Percentiles rank a stretch among this genome's conserved stretches.
These are phyloP conservation scores for Solanum tacnaense DNA, from an alignment of 257 asterid species.

Conservation along the genomic window DNA sequence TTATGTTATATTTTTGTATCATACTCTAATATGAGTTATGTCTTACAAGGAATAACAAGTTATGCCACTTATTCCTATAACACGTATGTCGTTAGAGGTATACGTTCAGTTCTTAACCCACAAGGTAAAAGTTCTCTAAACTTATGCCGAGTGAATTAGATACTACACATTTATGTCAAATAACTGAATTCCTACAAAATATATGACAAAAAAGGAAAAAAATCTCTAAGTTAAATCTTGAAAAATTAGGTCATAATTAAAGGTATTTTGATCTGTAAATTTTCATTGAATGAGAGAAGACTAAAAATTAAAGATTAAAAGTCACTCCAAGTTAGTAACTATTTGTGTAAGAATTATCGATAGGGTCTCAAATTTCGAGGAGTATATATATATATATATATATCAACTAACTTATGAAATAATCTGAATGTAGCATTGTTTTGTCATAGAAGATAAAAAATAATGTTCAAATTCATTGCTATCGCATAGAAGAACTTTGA, in stretches of 20 bases:
- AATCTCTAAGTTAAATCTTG: not conserved
- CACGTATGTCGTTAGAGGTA: not conserved
- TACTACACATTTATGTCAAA: too few relatives aligned
- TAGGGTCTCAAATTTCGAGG: not conserved
- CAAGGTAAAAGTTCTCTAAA: too few relatives aligned
- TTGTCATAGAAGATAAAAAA: not conserved
- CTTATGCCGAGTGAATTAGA: not conserved
- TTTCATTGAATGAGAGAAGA: not conserved
- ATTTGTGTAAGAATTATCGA: not conserved
- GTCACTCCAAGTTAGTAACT: too few relatives aligned
- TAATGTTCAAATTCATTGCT: not conserved
- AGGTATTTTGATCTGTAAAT: not conserved
- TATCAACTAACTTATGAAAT: not conserved
- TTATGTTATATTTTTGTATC: too few relatives aligned
- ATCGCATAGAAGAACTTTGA: not conserved
- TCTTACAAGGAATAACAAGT: not conserved
- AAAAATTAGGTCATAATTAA: not conserved
- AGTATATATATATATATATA: too few relatives aligned
- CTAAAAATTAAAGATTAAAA: too few relatives aligned
- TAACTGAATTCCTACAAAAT: too few relatives aligned
- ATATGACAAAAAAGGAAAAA: too few relatives aligned
- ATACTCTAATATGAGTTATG: too few relatives aligned
- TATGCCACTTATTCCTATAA: too few relatives aligned
- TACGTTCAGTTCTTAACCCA: not conserved
- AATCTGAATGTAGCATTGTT: not conserved